Conservation (phyloP, 164 flowering plant species). For the Stephania yunnanensis region DNA sequence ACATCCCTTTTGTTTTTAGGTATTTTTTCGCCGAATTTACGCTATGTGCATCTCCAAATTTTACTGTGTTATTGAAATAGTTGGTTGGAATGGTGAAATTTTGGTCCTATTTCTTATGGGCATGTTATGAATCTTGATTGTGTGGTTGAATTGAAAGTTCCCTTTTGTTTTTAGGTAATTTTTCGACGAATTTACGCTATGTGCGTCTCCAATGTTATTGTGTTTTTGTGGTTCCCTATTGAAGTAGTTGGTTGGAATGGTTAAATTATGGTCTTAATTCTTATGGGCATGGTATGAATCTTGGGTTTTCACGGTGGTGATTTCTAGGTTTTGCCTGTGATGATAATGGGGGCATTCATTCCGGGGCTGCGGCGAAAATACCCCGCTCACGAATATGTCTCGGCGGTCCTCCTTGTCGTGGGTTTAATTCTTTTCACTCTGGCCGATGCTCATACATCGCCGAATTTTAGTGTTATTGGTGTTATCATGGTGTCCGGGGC, state of each 20-base stretch:
- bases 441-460: slow-evolving; percentile 73
- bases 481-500: slow-evolving; percentile 75
- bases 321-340: slow-evolving; percentile 67
- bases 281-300: neutral
- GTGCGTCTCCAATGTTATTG: no score
- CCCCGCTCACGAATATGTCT: slow-evolving; percentile 53
- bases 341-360: slow-evolving; percentile 82
- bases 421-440: slow-evolving; percentile 72
- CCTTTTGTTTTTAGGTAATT: no score
- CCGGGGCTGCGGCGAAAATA: slow-evolving; percentile 72
- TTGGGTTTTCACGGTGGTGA: neutral
- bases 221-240: neutral
- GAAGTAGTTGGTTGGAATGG: neutral
- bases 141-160: no score
- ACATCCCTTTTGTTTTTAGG: no score
- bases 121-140: neutral
- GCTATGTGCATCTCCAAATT: no score
- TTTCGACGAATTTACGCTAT: no score
- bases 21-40: no score
- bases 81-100: neutral
- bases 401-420: slow-evolving; percentile 59
- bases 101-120: neutral
- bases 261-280: slow-evolving; percentile 1
- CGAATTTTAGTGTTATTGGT: slow-evolving; percentile 63
- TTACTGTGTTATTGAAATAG: neutral